Percentiles rank a stretch among this genome's conserved stretches.
phyloP scores from a whole-genome alignment of 1,284 basidiomycete genomes.

The Puccinia hordei region DNA sequence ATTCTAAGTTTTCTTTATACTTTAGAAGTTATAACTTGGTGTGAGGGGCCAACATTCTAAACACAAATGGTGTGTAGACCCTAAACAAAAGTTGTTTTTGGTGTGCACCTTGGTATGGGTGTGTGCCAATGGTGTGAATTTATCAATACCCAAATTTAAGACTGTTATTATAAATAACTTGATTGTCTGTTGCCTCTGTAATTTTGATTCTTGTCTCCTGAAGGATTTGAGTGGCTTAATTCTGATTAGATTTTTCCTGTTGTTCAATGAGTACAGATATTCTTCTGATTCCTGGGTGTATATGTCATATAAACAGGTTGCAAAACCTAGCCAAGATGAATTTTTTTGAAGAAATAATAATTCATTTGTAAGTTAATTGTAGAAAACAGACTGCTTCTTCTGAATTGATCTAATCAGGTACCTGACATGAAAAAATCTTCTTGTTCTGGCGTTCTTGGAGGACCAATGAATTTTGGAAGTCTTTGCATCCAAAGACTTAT shows the following conservation, averaged over 20 bases:
- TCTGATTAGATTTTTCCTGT: neutral
- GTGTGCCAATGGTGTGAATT: too few species aligned
- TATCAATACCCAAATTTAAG: too few species aligned
- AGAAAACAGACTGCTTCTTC: neutral
- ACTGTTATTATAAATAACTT: constrained; percentile 21
- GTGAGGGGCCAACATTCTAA: too few species aligned
- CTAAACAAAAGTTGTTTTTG: too few species aligned
- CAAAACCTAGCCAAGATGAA: constrained; percentile 54
- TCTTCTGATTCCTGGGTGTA: constrained; percentile 57
- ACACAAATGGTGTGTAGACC: too few species aligned
- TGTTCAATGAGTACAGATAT: constrained; percentile 9
- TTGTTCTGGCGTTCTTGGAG: constrained; percentile 57
- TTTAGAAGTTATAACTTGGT: too few species aligned
- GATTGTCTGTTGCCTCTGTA: constrained; percentile 8
- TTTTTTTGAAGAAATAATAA: neutral
- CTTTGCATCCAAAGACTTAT: neutral
- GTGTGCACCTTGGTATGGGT: too few species aligned
- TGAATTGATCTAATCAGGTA: neutral
- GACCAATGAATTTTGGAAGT: neutral
- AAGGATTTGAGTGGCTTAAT: neutral
- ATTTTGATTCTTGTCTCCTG: neutral
- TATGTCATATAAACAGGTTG: constrained; percentile 58
- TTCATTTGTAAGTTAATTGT: neutral
- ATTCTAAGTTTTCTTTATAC: too few species aligned
- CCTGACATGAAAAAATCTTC: constrained; percentile 57